phyloP scores from a whole-genome alignment of 2,329 filamentous ascomycete genomes.

The Penicillium verrucosum region DNA sequence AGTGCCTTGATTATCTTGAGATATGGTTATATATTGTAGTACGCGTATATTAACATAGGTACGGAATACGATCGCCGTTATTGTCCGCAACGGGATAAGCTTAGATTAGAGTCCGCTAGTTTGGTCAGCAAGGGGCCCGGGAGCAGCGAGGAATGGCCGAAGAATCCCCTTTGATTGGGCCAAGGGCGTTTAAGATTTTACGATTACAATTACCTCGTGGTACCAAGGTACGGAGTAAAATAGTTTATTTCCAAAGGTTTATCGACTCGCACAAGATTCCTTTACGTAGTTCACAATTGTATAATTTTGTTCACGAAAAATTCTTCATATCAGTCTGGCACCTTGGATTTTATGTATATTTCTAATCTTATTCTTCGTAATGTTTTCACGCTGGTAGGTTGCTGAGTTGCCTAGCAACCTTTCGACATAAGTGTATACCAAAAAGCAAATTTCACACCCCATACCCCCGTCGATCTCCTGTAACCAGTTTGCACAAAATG shows the following conservation, averaged over 20 bases:
- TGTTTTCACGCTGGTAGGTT: too few relatives aligned
- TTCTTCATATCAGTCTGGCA: background rate
- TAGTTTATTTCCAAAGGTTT: background rate
- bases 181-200: background rate
- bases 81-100: background rate
- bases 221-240: too few relatives aligned
- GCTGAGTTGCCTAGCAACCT: too few relatives aligned
- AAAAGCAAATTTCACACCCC: too few relatives aligned
- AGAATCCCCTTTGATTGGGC: background rate
- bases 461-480: too few relatives aligned
- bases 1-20: background rate
- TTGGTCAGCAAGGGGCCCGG: background rate
- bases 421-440: too few relatives aligned
- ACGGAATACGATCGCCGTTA: too few relatives aligned
- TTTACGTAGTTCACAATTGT: background rate
- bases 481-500: too few relatives aligned
- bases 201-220: too few relatives aligned
- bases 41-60: background rate
- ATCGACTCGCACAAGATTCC: background rate
- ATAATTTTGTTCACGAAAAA: background rate
- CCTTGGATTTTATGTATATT: background rate
- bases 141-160: background rate
- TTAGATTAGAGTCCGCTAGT: background rate
- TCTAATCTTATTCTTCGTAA: background rate
- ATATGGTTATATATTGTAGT: background rate